Evolutionary conservation across 2,329 filamentous ascomycete species (phyloP).

Genomic region (Fusarium zealandicum): DNA sequence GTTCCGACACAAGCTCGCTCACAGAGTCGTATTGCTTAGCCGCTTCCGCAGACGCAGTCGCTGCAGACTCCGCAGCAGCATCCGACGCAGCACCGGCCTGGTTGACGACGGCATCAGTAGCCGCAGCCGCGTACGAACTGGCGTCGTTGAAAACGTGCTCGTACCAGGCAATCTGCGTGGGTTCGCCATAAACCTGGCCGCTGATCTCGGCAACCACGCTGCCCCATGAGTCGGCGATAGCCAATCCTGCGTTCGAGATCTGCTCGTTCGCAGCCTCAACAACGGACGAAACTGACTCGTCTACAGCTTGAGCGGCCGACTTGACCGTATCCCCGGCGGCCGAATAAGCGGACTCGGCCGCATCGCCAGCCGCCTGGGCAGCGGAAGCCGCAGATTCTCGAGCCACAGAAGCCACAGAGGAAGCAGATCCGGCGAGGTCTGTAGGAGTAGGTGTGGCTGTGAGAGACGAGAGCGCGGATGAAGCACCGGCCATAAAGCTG

Average conservation of each 20-base stretch:
- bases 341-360: slow-evolving; percentile 55
- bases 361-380: slow-evolving; percentile 56
- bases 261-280: slow-evolving; percentile 56
- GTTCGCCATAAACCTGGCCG: slow-evolving; percentile 73
- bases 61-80: slow-evolving; percentile 61
- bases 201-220: slow-evolving; percentile 67
- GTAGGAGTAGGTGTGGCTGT: slow-evolving; percentile 69
- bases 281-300: slow-evolving; percentile 50
- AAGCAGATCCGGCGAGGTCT: slow-evolving; percentile 55
- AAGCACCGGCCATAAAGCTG: slow-evolving; percentile 75
- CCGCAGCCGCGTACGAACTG: slow-evolving; percentile 66
- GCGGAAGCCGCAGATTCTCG: slow-evolving; percentile 54
- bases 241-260: slow-evolving; percentile 47
- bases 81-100: slow-evolving; percentile 48
- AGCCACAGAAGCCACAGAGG: slow-evolving; percentile 59
- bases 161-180: slow-evolving; percentile 65
- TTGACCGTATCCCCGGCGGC: slow-evolving; percentile 55
- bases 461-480: slow-evolving; percentile 68
- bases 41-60: slow-evolving; percentile 67
- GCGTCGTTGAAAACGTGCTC: slow-evolving; percentile 56
- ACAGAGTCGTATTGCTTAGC: slow-evolving; percentile 73
- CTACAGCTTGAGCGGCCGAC: slow-evolving; percentile 49
- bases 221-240: slow-evolving; percentile 51
- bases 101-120: slow-evolving; percentile 55
- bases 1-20: slow-evolving; percentile 75